Conservation (phyloP, 164 flowering plant genomes). For the Saururus chinensis region DNA sequence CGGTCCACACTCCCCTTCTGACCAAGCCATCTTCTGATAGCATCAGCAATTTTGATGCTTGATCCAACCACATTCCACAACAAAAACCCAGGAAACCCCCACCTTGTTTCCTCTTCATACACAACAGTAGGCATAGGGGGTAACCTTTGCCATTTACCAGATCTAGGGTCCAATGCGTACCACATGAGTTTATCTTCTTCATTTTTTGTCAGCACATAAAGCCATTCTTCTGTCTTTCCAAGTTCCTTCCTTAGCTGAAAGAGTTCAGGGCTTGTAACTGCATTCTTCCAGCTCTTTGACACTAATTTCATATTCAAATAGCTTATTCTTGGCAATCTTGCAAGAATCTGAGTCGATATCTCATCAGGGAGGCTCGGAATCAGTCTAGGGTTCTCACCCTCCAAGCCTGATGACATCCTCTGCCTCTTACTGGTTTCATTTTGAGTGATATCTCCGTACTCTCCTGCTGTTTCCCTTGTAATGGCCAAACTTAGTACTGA, state of each 20-base stretch:
- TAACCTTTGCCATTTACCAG: conserved; percentile 59
- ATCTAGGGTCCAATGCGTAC: conserved; percentile 64
- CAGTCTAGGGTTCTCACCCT: conserved; percentile 38
- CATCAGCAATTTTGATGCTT: conserved; percentile 43
- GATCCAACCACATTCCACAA: conserved; percentile 44
- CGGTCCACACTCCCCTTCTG: conserved; percentile 37
- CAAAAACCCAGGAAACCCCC: conserved; percentile 27
- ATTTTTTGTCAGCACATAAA: conserved; percentile 50
- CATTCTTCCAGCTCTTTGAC: conserved; percentile 58
- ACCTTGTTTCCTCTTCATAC: conserved; percentile 33
- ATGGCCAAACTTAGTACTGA: conserved; percentile 45
- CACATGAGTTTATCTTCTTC: conserved; percentile 53
- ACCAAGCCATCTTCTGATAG: conserved; percentile 65
- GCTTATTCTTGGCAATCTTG: conserved; percentile 58
- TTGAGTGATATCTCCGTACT: conserved; percentile 17
- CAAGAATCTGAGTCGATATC: conserved; percentile 71
- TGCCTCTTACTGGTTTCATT: conserved; percentile 58
- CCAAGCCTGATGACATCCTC: conserved; percentile 28
- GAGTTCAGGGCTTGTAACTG: conserved; percentile 44
- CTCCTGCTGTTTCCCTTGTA: conserved; percentile 16
- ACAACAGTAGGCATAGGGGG: conserved; percentile 60
- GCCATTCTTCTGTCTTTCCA: conserved; percentile 69
- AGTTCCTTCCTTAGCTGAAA: conserved; percentile 55
- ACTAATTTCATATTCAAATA: conserved; percentile 47
- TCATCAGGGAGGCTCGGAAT: conserved; percentile 87